Percentiles rank a stretch among this genome's conserved stretches.
phyloP scores from a whole-genome alignment of 805 yeast species.

The Ogataea zsoltii region DNA sequence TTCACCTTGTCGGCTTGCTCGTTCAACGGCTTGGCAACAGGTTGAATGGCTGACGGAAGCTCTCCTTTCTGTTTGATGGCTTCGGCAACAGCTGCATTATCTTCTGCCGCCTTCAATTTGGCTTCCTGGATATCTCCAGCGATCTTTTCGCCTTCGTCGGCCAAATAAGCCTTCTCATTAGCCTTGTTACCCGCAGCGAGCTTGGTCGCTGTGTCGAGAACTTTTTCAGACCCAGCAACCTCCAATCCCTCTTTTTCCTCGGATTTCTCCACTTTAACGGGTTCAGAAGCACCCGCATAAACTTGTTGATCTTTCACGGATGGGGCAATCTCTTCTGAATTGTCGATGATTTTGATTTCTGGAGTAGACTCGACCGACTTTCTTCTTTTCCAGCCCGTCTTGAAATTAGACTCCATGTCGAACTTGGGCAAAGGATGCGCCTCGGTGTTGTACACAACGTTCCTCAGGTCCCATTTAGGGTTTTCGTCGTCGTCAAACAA shows the following conservation, averaged over 20 bases:
- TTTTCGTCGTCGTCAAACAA: constrained; percentile 68
- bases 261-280: background rate
- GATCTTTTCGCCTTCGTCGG: background rate
- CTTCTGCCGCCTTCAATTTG: constrained; percentile 17
- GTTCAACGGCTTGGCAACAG: constrained; percentile 29
- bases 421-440: constrained; percentile 91
- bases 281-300: background rate
- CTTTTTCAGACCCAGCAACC: background rate
- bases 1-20: constrained; percentile 27
- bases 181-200: background rate
- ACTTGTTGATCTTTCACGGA: background rate
- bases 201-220: background rate
- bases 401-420: constrained; percentile 48
- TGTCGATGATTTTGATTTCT: background rate
- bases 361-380: constrained; percentile 6
- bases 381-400: constrained; percentile 61
- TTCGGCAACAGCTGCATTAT: constrained; percentile 26
- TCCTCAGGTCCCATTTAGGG: constrained; percentile 60
- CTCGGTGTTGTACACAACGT: constrained; percentile 84
- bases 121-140: constrained; percentile 12
- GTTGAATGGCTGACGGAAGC: constrained; percentile 27
- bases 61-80: constrained; percentile 24
- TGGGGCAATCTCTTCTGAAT: background rate
- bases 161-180: background rate
- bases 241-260: too few species aligned